Conservation (phyloP, 768 basidiomycete genomes). For the Crassisporium funariophilum region DNA sequence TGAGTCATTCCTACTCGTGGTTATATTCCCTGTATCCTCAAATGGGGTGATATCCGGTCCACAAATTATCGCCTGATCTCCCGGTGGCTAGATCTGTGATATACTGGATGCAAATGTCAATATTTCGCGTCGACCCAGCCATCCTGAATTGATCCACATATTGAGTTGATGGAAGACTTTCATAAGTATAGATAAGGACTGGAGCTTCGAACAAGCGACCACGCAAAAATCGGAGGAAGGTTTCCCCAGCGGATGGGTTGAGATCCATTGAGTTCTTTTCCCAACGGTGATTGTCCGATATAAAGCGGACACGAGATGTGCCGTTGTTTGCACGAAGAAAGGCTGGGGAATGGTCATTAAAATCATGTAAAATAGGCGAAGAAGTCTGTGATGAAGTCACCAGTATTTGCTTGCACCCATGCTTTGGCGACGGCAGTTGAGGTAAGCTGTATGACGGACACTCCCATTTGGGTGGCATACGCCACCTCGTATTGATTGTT, state of each 20-base stretch:
- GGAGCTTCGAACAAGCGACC: slow-evolving; percentile 22
- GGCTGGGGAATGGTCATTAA: slow-evolving; percentile 9
- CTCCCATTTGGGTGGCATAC: slow-evolving; percentile 16
- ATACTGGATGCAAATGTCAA: slow-evolving; percentile 11
- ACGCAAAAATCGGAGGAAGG: slow-evolving; percentile 23
- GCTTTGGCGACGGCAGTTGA: slow-evolving; percentile 30
- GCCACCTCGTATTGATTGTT: slow-evolving; percentile 16
- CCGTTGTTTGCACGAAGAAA: slow-evolving; percentile 25
- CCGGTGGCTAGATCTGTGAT: slow-evolving; percentile 13
- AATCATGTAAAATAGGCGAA: not conserved
- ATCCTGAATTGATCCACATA: slow-evolving; percentile 20
- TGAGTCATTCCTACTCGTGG: too few relatives aligned
- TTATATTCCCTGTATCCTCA: too few relatives aligned
- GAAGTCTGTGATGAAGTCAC: slow-evolving; percentile 21
- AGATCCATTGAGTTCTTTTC: slow-evolving; percentile 16
- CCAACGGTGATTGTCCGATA: slow-evolving; percentile 31
- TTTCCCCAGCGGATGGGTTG: slow-evolving; percentile 23
- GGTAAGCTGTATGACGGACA: slow-evolving; percentile 24
- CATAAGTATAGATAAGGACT: slow-evolving; percentile 27
- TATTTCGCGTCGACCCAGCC: slow-evolving; percentile 20
- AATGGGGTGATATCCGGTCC: too few relatives aligned
- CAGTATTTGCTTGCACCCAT: slow-evolving; percentile 29
- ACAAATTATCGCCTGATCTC: too few relatives aligned
- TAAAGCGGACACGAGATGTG: slow-evolving; percentile 24
- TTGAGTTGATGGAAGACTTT: slow-evolving; percentile 16